A percentile compares a stretch with the other conserved stretches of the same genome.
phyloP scores from a whole-genome alignment of 306 rosid genomes.

The Dryas drummondii region DNA sequence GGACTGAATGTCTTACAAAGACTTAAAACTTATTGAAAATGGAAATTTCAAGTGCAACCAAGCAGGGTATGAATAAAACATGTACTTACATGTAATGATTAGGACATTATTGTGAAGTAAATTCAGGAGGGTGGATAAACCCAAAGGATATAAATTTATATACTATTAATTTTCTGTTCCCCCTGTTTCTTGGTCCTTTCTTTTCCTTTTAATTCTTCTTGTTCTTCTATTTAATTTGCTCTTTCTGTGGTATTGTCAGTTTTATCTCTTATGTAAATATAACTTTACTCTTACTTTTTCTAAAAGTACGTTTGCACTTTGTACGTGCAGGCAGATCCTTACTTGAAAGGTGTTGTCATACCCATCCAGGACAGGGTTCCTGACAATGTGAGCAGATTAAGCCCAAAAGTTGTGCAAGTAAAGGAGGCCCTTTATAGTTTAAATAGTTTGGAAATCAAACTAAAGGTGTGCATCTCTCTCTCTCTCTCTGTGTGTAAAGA shows the following conservation, averaged over 20 bases:
- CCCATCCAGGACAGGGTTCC: slow-evolving; percentile 33
- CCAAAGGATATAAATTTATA: neutral
- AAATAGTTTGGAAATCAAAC: slow-evolving; percentile 50
- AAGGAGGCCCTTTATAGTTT: slow-evolving; percentile 41
- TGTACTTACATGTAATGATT: too few species aligned
- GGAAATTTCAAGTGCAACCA: too few species aligned
- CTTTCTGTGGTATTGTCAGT: neutral
- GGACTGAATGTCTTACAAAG: too few species aligned
- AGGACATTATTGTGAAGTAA: too few species aligned
- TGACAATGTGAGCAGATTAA: slow-evolving; percentile 24
- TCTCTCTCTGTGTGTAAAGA: too few species aligned
- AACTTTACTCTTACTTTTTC: neutral
- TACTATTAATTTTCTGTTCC: neutral
- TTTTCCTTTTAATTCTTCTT: neutral
- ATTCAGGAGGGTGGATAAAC: neutral
- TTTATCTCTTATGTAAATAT: neutral
- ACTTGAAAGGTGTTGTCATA: slow-evolving; percentile 36
- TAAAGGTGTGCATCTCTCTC: slow-evolving; percentile 34
- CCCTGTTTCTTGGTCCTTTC: neutral
- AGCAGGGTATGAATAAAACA: too few species aligned
- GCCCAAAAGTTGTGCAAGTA: slow-evolving; percentile 34
- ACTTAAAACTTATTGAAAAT: too few species aligned
- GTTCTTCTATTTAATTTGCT: neutral
- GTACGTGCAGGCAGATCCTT: slow-evolving; percentile 44
- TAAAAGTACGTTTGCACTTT: slow-evolving; percentile 1